Conservation (phyloP, 768 basidiomycete genomes). For the Lyophyllum decastes region DNA sequence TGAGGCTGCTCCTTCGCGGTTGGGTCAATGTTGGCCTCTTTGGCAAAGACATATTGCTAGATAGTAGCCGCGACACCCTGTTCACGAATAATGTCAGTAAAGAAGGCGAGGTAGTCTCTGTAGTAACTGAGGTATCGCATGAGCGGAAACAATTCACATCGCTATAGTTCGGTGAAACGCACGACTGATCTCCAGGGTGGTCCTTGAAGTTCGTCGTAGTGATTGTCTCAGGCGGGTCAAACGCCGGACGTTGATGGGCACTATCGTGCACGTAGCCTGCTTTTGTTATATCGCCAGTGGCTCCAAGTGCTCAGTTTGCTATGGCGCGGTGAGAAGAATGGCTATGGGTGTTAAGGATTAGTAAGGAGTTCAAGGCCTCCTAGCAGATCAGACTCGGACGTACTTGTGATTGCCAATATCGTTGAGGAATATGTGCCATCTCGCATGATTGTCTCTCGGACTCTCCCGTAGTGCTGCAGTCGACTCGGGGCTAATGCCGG, state of each 20-base stretch:
- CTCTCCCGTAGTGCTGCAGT: slow-evolving; percentile 29
- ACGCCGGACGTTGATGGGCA: too few species aligned
- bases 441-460: slow-evolving; percentile 50
- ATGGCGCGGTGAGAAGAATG: slow-evolving; percentile 30
- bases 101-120: slow-evolving; percentile 51
- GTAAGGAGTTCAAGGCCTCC: slow-evolving; percentile 31
- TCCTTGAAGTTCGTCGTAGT: too few species aligned
- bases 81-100: slow-evolving; percentile 37
- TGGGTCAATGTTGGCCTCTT: slow-evolving; percentile 4
- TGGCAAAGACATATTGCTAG: slow-evolving; percentile 60
- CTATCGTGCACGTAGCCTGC: slow-evolving; percentile 29
- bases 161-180: too few species aligned
- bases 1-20: neutral
- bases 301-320: slow-evolving; percentile 30
- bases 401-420: slow-evolving; percentile 26
- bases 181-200: too few species aligned
- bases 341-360: slow-evolving; percentile 34
- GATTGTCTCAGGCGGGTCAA: too few species aligned
- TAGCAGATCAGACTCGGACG: too few species aligned
- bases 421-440: slow-evolving; percentile 53
- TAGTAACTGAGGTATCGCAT: slow-evolving; percentile 43
- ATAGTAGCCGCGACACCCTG: slow-evolving; percentile 43
- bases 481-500: slow-evolving; percentile 38
- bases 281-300: slow-evolving; percentile 29
- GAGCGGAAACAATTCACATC: too few species aligned